Conservation (phyloP, 2,329 filamentous ascomycete genomes). For the Ceratocystis diversiconidia region DNA sequence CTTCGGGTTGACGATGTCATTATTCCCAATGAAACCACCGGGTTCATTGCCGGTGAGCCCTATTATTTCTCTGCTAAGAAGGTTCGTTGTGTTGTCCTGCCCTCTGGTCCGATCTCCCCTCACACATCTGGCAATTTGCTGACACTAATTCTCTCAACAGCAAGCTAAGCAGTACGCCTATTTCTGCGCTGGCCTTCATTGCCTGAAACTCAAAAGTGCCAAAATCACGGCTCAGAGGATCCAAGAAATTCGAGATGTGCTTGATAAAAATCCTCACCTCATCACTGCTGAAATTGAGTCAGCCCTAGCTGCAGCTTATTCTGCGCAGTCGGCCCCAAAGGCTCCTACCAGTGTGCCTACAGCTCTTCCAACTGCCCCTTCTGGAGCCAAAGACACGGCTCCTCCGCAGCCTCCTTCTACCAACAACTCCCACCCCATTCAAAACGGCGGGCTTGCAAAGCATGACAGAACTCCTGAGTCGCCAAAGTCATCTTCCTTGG, state of each 20-base stretch:
- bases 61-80: constrained; percentile 35
- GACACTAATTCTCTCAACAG: constrained; percentile 20
- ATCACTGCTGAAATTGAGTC: neutral
- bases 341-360: neutral
- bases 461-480: neutral
- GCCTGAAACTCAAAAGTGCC: neutral
- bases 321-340: neutral
- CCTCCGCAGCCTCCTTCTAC: neutral
- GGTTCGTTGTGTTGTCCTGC: constrained; percentile 22
- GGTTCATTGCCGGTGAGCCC: constrained; percentile 22
- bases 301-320: neutral
- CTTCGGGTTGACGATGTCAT: neutral
- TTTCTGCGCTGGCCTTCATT: constrained; percentile 32
- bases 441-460: neutral
- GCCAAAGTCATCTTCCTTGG: neutral
- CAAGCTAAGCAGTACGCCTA: constrained; percentile 41
- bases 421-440: neutral
- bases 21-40: constrained; percentile 26
- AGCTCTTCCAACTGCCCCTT: too few relatives aligned
- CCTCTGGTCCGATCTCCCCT: neutral
- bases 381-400: neutral
- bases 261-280: neutral
- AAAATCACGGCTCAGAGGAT: neutral
- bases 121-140: neutral
- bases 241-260: neutral